These are phyloP conservation scores for Sequoia sempervirens DNA, from an alignment of 75 land plant species.

Conservation along the genomic window DNA sequence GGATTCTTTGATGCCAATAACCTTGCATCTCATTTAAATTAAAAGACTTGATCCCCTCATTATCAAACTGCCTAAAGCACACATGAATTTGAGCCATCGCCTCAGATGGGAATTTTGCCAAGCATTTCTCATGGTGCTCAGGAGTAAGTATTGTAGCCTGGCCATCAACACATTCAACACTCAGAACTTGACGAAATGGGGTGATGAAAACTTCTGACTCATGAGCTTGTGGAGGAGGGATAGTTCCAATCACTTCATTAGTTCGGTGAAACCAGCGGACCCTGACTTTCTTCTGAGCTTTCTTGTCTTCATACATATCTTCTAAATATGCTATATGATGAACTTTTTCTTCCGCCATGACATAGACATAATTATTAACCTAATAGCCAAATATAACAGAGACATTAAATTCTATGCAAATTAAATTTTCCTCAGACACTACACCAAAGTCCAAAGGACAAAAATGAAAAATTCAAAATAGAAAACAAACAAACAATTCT, in stretches of 20 bases:
- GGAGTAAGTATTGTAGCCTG: conserved; percentile 68
- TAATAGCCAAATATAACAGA: conserved; percentile 14
- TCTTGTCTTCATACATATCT: conserved; percentile 95
- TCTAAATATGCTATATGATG: conserved; percentile 87
- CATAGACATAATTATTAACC: conserved; percentile 79
- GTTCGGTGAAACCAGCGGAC: conserved; percentile 93
- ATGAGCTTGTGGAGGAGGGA: conserved; percentile 57
- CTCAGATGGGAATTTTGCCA: conserved; percentile 23
- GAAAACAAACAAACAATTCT: background rate
- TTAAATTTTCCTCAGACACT: background rate
- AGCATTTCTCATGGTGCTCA: conserved; percentile 68
- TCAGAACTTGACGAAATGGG: conserved; percentile 72
- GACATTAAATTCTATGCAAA: background rate
- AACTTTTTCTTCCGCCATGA: conserved; percentile 75
- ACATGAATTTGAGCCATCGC: conserved; percentile 34
- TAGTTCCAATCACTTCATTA: conserved; percentile 59
- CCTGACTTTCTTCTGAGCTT: conserved; percentile 77
- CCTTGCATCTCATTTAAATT: conserved; percentile 66
- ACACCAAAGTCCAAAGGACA: background rate
- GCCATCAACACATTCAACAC: conserved; percentile 95
- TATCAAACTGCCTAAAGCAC: conserved; percentile 76
- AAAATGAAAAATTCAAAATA: background rate
- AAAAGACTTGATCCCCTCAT: conserved; percentile 63
- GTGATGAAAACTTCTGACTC: conserved; percentile 82
- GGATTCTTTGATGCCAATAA: conserved; percentile 61